A percentile compares a stretch with the other conserved stretches of the same genome.
phyloP scores from a whole-genome alignment of 257 asterid genomes.

The Fraxinus anomala region DNA sequence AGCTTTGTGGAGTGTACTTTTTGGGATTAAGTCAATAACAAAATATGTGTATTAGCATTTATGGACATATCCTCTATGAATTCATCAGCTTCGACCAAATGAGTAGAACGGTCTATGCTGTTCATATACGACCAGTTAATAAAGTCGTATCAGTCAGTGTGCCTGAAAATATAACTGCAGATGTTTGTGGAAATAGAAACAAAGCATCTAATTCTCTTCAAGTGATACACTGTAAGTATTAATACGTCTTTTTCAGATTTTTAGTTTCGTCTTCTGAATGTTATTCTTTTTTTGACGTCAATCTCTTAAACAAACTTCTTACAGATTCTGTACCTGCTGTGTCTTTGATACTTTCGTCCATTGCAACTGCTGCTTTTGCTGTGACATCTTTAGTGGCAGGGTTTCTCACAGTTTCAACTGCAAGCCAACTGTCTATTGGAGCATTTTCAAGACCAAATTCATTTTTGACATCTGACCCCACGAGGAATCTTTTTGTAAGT shows the following conservation, averaged over 20 bases:
- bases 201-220: conserved; percentile 69
- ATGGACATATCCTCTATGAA: conserved; percentile 9
- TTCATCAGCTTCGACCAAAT: conserved; percentile 65
- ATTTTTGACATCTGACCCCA: conserved; percentile 58
- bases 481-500: conserved; percentile 79
- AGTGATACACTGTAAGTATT: conserved; percentile 75
- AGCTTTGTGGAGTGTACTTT: conserved; percentile 8
- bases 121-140: conserved; percentile 46
- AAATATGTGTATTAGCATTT: background rate
- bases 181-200: conserved; percentile 85
- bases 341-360: conserved; percentile 62
- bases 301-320: conserved; percentile 11
- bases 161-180: conserved; percentile 81
- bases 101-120: conserved; percentile 57
- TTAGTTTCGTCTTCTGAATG: background rate
- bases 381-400: conserved; percentile 68
- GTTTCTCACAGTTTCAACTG: conserved; percentile 72
- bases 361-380: conserved; percentile 69
- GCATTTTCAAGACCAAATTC: conserved; percentile 62
- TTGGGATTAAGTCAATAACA: background rate
- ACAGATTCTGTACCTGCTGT: conserved; percentile 74
- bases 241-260: background rate
- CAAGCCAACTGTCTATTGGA: conserved; percentile 72
- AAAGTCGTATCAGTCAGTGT: conserved; percentile 54
- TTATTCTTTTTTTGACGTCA: background rate